These are phyloP conservation scores for Chimonanthus praecox DNA, from an alignment of 164 flowering plant genomes.

Conservation along the genomic window DNA sequence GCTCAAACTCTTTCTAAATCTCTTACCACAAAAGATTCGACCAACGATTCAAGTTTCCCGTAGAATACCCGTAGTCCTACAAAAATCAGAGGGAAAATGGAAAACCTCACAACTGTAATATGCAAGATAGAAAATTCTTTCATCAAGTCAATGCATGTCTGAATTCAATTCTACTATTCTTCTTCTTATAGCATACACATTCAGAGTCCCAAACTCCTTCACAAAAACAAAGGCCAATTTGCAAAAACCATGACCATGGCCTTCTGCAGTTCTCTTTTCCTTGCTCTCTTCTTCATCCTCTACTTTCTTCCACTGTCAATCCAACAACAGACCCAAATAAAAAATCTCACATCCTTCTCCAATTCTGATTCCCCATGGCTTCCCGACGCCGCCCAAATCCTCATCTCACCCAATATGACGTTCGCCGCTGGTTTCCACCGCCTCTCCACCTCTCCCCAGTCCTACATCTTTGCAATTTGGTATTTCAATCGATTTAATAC, in stretches of 20 bases:
- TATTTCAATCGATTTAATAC: slow-evolving; percentile 17
- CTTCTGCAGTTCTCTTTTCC: slow-evolving; percentile 3
- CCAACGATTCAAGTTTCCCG: too few species aligned
- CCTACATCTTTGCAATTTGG: slow-evolving; percentile 58
- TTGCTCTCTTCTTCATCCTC: slow-evolving; percentile 23
- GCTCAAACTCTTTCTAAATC: too few species aligned
- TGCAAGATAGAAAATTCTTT: too few species aligned
- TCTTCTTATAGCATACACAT: too few species aligned
- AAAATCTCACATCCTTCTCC: slow-evolving; percentile 28
- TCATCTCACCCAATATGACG: slow-evolving; percentile 46
- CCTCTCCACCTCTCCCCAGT: slow-evolving; percentile 16
- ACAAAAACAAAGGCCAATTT: too few species aligned
- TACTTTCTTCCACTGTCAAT: slow-evolving; percentile 4
- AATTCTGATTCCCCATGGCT: slow-evolving; percentile 51
- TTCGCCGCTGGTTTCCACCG: slow-evolving; percentile 65
- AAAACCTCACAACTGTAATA: too few species aligned
- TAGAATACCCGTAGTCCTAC: too few species aligned
- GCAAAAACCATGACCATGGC: background rate
- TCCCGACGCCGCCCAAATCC: slow-evolving; percentile 34
- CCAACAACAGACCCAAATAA: slow-evolving; percentile 8
- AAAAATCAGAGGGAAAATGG: too few species aligned
- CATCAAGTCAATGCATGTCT: too few species aligned
- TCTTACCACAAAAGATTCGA: too few species aligned
- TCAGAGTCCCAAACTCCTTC: too few species aligned
- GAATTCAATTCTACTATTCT: too few species aligned